phyloP scores from a whole-genome alignment of 768 basidiomycete species.

The Lepiota venenata region DNA sequence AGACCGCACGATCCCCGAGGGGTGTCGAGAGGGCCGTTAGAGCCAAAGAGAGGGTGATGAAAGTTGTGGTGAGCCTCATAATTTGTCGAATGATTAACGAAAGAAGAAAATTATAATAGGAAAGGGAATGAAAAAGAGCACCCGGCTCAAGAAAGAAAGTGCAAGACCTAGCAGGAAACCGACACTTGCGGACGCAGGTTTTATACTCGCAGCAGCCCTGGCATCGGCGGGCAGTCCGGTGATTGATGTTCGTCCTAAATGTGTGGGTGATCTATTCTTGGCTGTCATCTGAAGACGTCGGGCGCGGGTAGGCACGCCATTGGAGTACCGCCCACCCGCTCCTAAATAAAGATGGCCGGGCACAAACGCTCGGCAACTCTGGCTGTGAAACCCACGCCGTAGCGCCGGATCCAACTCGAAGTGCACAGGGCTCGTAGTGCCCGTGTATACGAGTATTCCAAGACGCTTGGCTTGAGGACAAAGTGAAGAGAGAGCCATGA shows the following conservation, averaged over 20 bases:
- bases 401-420: too few relatives aligned
- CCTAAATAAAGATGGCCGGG: too few relatives aligned
- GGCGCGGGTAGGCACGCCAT: constrained; percentile 1
- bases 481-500: too few relatives aligned
- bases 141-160: constrained; percentile 29
- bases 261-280: not conserved
- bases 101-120: constrained; percentile 14
- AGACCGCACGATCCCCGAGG: constrained; percentile 29
- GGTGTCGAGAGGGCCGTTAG: constrained; percentile 28
- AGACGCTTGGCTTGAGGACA: too few relatives aligned
- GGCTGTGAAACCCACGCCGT: too few relatives aligned
- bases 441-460: too few relatives aligned
- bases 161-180: constrained; percentile 16
- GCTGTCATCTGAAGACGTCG: not conserved
- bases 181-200: not conserved
- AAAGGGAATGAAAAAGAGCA: constrained; percentile 27
- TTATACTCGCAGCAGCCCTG: constrained; percentile 15
- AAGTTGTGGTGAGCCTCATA: constrained; percentile 27
- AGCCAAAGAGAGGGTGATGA: constrained; percentile 26
- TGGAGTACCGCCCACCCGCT: too few relatives aligned
- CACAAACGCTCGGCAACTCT: too few relatives aligned
- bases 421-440: too few relatives aligned
- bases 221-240: not conserved
- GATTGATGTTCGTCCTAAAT: not conserved
- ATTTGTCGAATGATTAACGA: constrained; percentile 15